Base-by-base conservation (phyloP, 306 rosid genomes). In the Trichosanthes cucumerina region DNA sequence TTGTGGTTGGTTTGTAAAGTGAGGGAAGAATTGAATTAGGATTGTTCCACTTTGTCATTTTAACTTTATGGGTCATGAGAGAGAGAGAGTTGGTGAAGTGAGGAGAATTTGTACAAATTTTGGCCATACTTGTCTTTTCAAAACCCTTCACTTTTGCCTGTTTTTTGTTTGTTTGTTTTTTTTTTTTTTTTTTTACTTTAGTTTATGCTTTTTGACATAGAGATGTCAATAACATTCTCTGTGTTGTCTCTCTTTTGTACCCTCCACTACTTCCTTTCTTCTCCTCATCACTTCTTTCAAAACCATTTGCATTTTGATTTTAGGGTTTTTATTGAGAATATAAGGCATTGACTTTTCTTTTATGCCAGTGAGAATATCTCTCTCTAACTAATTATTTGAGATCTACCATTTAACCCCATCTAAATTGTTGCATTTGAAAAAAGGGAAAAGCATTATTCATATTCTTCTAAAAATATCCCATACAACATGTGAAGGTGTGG, bases 201-300 rank as follows among this genome's bases (percentile, higher is more conserved):
- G 74, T 66, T 66, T 66, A 66, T 66, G 50, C 74, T 66, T 66
- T 66, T 66, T 66, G 74, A 66, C 74, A 66, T 66, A 66, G 74
- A 66, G 74, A 66, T 66, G 50, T 66, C 73, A 66, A 66, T 36
- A 66, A 66, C 74, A 66, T 66, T 66, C 73, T 66, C 74, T 66
- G 73, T 38, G 21, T 3, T 66, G 73, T 66, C 73, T 58, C 65
- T 66, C 18, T 38, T 66, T 50, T 66, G 28, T 66, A 39, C 74
- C 74, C 73, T 65, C 73, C 73, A 65, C 71, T 64, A 7, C 24
- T 64, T 63, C n/a, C 38, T 56, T n/a, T n/a, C 26, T 56, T 28
- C 44, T 60, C 71, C 6, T 65, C 71, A 34, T 36, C 71, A 64
- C 73, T 8, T 7, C 31, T 66, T n/a, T 66, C 50, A 65, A 34